A percentile compares a stretch with the other conserved stretches of the same genome.
Evolutionary conservation across 176 grass and related monocot genomes (phyloP).

Genomic region (sorghum (Sorghum bicolor)): Sorghum_bicolor_NCBIv3 NC_012878.2:51312501-51313000

Average conservation of each 20-base stretch:
- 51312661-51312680: not conserved
- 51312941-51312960: conserved; percentile 13
- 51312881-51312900: conserved; percentile 1
- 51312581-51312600: not conserved
- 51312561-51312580: conserved; percentile 32
- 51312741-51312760: conserved; percentile 31
- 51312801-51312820: conserved; percentile 27
- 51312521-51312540: conserved; percentile 32
- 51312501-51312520: conserved; percentile 24
- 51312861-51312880: conserved; percentile 28
- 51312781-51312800: conserved; percentile 39
- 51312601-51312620: conserved; percentile 17
- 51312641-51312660: conserved; percentile 14
- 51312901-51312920: conserved; percentile 17
- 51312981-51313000: conserved; percentile 19
- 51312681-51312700: conserved; percentile 11
- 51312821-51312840: conserved; percentile 24
- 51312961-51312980: conserved; percentile 38
- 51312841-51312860: conserved; percentile 29
- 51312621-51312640: conserved; percentile 39
- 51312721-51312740: conserved; percentile 22
- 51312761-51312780: conserved; percentile 43
- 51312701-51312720: not conserved
- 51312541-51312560: conserved; percentile 9
- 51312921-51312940: conserved; percentile 26